phyloP scores from a whole-genome alignment of 495 filamentous ascomycete species.

The Filosporella fistucella region DNA sequence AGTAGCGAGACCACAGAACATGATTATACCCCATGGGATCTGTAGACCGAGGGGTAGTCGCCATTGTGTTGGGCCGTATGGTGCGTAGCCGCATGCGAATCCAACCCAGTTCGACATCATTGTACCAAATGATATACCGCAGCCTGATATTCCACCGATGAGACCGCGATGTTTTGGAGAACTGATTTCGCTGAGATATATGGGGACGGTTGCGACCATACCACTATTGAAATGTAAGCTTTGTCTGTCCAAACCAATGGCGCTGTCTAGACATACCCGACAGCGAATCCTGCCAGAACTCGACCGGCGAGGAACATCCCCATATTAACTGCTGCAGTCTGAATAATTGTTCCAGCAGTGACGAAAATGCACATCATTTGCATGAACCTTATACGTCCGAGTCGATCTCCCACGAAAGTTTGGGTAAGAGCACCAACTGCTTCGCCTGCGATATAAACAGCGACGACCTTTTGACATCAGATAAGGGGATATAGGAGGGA shows the following conservation, averaged over 20 bases:
- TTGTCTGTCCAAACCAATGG: constrained; percentile 22
- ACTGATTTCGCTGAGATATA: constrained; percentile 20
- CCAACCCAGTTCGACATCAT: constrained; percentile 36
- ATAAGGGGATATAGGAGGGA: not conserved
- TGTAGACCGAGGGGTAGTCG: constrained; percentile 22
- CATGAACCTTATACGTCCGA: constrained; percentile 57
- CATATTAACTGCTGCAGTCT: constrained; percentile 26
- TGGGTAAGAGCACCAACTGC: constrained; percentile 48
- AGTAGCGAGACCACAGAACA: constrained; percentile 24
- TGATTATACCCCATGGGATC: constrained; percentile 14
- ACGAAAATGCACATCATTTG: constrained; percentile 52
- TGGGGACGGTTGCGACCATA: constrained; percentile 42
- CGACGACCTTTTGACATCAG: constrained; percentile 35
- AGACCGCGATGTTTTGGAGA: constrained; percentile 13
- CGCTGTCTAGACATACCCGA: constrained; percentile 25
- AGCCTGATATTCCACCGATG: constrained; percentile 19
- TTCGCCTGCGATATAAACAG: constrained; percentile 59
- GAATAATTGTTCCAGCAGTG: constrained; percentile 44
- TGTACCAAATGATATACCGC: constrained; percentile 47
- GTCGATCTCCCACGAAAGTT: constrained; percentile 47
- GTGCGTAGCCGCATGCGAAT: constrained; percentile 18
- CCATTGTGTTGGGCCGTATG: constrained; percentile 29
- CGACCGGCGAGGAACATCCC: constrained; percentile 33
- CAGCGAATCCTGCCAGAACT: constrained; percentile 27
- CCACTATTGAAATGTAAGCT: constrained; percentile 27